Evolutionary conservation across 441 rosid species (phyloP), one percentile per base, ranked within the genome.

Genomic region (Rhodomyrtus psidioides): DNA sequence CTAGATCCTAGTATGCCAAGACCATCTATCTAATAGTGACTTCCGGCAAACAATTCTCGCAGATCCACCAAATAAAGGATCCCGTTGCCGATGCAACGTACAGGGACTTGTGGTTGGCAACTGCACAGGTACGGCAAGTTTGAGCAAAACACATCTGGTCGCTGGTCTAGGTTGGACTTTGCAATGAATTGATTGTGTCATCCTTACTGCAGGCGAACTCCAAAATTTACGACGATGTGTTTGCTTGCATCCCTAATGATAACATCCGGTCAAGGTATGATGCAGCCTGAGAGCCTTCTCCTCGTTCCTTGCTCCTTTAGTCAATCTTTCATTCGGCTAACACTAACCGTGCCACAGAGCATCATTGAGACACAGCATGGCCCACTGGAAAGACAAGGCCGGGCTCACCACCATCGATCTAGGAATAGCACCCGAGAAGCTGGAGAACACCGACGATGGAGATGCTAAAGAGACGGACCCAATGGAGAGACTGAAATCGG

Each of bases 211-310:
- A 98, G 99, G 93, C 91, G 53, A 98, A 98, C 84, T 92, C 99
- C 4, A 89, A 91, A 74, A 93, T 95, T 88, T 98, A 95, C 91
- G 98, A 96, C 84, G 99, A 95, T 60, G 98, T 95, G 81, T 98
- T 98, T 90, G 92, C 99, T 86, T 96, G 99, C 88, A 91, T 96
- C 60, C 99, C 99, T 54, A 96, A 88, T 46, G 99, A 98, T 88
- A 98, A 95, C 86, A 93, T 96, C 83, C 97, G 94, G 86, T 92
- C 99, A 49, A 93, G 99, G 99, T 98, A 90, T 39, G 55, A 44
- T 21, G 51, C 79, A 70, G 79, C 51, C 3, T 12, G 53, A 51
- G 9, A 70, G 79, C 79, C 16, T 70, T 70, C 16, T 2, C 79
- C 51, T 39, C n/a, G 21, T 39, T 39, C n/a, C 9, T 85, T 39